Conservation (phyloP, 352 stramenopile genomes). For the Peronospora farinosa region DNA sequence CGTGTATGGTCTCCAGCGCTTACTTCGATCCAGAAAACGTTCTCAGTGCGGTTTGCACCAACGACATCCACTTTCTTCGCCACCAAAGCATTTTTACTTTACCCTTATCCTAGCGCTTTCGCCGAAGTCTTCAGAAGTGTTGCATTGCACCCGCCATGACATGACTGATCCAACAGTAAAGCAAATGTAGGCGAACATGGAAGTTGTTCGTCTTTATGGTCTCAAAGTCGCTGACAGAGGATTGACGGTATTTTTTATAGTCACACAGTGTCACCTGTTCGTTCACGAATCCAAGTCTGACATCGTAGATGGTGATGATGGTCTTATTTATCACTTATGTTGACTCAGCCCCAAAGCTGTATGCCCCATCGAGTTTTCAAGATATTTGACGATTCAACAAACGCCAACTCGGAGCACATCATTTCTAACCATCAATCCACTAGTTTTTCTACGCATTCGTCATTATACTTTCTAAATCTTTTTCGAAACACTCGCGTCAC, state of each 20-base stretch:
- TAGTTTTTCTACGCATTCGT: background rate
- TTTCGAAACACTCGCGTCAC: background rate
- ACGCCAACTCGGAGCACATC: slow-evolving; percentile 22
- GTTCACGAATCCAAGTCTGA: background rate
- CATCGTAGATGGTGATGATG: background rate
- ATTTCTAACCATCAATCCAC: slow-evolving; percentile 16
- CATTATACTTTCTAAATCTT: background rate
- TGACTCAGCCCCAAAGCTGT: background rate
- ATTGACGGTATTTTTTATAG: background rate
- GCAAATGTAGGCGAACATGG: background rate
- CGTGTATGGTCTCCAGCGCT: background rate
- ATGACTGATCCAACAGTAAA: background rate
- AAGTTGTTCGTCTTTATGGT: background rate
- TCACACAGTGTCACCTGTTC: background rate
- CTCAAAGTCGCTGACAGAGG: background rate
- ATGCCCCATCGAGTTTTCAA: background rate
- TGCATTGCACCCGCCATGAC: background rate
- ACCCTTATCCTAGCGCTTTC: background rate
- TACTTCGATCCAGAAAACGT: slow-evolving; percentile 4
- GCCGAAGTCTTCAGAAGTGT: background rate
- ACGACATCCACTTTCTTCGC: slow-evolving; percentile 2
- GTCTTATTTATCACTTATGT: background rate
- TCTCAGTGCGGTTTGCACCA: slow-evolving; percentile 2
- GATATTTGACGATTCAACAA: background rate
- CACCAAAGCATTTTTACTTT: slow-evolving; percentile 1